A percentile compares a stretch with the other conserved stretches of the same genome.
Evolutionary conservation across 2,329 filamentous ascomycete species (phyloP).

Genomic region (Colletotrichum tropicale): DNA sequence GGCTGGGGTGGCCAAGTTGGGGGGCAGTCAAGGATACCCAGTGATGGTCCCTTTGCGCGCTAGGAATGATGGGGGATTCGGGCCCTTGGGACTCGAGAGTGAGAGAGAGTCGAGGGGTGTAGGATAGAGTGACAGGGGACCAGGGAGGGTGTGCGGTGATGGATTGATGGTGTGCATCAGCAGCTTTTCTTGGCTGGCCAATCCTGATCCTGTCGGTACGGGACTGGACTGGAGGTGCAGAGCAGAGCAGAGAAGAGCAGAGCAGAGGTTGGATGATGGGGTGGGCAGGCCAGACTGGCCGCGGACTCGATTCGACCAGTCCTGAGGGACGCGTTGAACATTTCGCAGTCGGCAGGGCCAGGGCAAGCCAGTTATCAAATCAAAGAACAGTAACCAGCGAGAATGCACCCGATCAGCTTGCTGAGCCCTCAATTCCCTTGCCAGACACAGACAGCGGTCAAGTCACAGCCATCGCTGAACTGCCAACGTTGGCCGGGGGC

Average conservation of each 20-base stretch:
- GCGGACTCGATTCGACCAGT: not conserved
- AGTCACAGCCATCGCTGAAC: not conserved
- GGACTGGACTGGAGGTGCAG: not conserved
- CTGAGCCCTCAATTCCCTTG: not conserved
- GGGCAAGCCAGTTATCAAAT: not conserved
- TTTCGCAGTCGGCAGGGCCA: not conserved
- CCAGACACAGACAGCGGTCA: not conserved
- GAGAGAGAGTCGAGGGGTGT: not conserved
- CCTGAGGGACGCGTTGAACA: not conserved
- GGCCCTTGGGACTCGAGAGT: conserved; percentile 1
- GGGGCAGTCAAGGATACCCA: conserved; percentile 15
- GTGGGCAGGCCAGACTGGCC: not conserved
- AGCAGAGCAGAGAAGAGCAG: not conserved
- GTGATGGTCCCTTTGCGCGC: conserved; percentile 7
- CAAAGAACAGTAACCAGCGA: not conserved
- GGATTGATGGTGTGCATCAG: conserved; percentile 16
- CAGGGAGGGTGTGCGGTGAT: not conserved
- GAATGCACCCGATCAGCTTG: not conserved
- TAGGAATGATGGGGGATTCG: conserved; percentile 11
- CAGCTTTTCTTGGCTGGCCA: conserved; percentile 13
- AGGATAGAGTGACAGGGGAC: not conserved
- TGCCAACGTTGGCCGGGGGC: not conserved
- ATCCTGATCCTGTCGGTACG: conserved; percentile 10
- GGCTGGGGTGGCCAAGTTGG: conserved; percentile 13
- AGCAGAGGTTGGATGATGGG: not conserved